These are phyloP conservation scores for Phyllosticta paracitricarpa DNA, from an alignment of 2,329 filamentous ascomycete genomes.

Conservation along the genomic window DNA sequence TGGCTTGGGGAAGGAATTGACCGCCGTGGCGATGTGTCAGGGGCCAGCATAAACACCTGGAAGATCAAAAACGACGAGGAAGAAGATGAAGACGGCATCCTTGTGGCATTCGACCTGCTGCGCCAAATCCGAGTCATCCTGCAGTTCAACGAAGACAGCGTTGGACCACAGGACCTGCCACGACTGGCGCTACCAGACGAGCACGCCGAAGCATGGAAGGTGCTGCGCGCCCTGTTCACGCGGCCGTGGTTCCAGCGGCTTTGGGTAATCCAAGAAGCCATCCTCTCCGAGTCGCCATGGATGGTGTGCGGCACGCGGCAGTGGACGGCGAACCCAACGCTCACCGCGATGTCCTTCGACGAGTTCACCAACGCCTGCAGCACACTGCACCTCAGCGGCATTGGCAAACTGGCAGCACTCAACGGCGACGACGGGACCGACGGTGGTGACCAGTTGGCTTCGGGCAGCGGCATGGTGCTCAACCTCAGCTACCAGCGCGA, in stretches of 20 bases:
- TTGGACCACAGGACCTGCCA: slow-evolving; percentile 14
- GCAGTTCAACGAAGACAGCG: slow-evolving; percentile 13
- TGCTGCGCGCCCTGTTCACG: slow-evolving; percentile 14
- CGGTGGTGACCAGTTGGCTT: neutral
- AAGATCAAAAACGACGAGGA: slow-evolving; percentile 10
- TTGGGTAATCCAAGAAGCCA: slow-evolving; percentile 20
- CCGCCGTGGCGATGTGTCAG: neutral
- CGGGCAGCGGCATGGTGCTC: slow-evolving; percentile 5
- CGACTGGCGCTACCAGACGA: slow-evolving; percentile 13
- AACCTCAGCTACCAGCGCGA: slow-evolving; percentile 13
- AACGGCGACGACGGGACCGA: neutral
- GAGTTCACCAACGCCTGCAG: slow-evolving; percentile 15
- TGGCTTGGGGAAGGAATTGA: slow-evolving; percentile 14
- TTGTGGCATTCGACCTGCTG: slow-evolving; percentile 15
- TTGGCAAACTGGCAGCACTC: neutral
- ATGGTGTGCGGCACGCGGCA: slow-evolving; percentile 13
- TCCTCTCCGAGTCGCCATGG: slow-evolving; percentile 15
- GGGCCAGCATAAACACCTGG: too few species aligned
- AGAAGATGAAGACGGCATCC: slow-evolving; percentile 12
- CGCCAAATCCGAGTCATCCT: slow-evolving; percentile 11
- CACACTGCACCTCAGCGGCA: slow-evolving; percentile 7
- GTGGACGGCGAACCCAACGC: neutral
- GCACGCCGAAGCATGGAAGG: slow-evolving; percentile 13
- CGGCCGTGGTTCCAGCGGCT: slow-evolving; percentile 17
- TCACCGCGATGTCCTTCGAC: slow-evolving; percentile 13